Conservation (phyloP, 805 yeast species). For the Ogataea salicorniae region DNA sequence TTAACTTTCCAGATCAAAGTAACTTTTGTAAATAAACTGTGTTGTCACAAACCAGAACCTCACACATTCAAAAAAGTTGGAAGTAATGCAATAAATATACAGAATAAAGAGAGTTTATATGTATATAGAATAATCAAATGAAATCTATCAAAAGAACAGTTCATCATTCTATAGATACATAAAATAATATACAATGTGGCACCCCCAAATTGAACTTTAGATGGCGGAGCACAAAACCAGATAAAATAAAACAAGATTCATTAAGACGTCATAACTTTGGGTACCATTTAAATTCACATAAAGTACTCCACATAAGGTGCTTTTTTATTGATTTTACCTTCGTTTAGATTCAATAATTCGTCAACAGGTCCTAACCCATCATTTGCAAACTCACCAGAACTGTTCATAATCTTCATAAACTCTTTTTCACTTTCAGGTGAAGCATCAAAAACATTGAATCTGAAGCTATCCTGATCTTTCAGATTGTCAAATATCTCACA, state of each 20-base stretch:
- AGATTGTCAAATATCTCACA: constrained; percentile 63
- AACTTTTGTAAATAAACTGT: too few relatives aligned
- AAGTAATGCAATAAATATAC: too few relatives aligned
- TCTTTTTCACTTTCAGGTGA: constrained; percentile 86
- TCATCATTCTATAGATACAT: too few relatives aligned
- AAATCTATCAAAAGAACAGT: too few relatives aligned
- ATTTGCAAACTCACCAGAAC: constrained; percentile 19
- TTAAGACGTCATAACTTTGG: background rate
- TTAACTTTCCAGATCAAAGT: too few relatives aligned
- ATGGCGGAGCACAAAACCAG: too few relatives aligned
- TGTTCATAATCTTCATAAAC: constrained; percentile 38
- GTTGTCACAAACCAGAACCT: too few relatives aligned
- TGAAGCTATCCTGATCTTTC: constrained; percentile 54
- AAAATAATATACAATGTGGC: background rate
- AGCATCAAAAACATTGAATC: constrained; percentile 92
- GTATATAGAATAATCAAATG: too few relatives aligned
- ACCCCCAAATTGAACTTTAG: background rate
- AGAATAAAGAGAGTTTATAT: too few relatives aligned
- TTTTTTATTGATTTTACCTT: constrained; percentile 24
- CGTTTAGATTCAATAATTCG: constrained; percentile 12
- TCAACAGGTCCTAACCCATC: constrained; percentile 8
- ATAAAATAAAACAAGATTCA: background rate
- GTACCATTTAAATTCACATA: constrained; percentile 21
- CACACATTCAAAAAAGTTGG: too few relatives aligned
- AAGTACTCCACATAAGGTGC: constrained; percentile 39